Base-by-base conservation (phyloP, 129 eudicot genomes). In the Saposhnikovia divaricata region DNA sequence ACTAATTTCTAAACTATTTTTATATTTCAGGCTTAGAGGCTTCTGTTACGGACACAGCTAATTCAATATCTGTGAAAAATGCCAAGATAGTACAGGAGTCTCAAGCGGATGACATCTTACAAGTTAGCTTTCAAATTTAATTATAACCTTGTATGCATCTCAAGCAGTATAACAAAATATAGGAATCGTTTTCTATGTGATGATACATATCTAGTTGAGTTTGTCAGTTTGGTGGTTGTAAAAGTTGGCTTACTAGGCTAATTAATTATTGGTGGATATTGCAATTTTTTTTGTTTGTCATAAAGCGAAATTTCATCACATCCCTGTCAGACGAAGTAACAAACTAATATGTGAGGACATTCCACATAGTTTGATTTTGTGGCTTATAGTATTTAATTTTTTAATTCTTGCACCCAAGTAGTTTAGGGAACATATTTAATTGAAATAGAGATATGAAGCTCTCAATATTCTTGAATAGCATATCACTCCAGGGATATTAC, bases 41-140 rank as follows among this genome's bases (percentile, higher is more conserved):
- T 80, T 79, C 94, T 75, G 84, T 93, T 78, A 76, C 88, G 14
- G 95, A 89, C 72, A 81, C 71, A 31, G 90, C 85, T 21, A 84
- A 85, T 79, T 40, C 79, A 75, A 79, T 93, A 78, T 57, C 82
- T 6, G 80, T 91, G 55, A 89, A 87, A 84, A 87, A 85, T 82
- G 90, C 89, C 15, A 87, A 88, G 74, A 80, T 89, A 81, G 72
- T 87, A 55, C 86, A 91, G 86, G 98, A 93, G 81, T 89, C 89
- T 53, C 85, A 89, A 79, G 90, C 87, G 63, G 96, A 87, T 76
- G 89, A 83, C 34, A 87, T 82, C 86, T 84, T 91, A 85, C 92
- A 93, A 85, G 98, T 93, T 83, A 90, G 98, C 72, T 79, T 77
- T 45, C 80, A 77, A 79, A 81, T 77, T 80, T 78, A 55, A 77